Conservation (phyloP, 805 yeast genomes). For the Myxozyma melibiosi region DNA sequence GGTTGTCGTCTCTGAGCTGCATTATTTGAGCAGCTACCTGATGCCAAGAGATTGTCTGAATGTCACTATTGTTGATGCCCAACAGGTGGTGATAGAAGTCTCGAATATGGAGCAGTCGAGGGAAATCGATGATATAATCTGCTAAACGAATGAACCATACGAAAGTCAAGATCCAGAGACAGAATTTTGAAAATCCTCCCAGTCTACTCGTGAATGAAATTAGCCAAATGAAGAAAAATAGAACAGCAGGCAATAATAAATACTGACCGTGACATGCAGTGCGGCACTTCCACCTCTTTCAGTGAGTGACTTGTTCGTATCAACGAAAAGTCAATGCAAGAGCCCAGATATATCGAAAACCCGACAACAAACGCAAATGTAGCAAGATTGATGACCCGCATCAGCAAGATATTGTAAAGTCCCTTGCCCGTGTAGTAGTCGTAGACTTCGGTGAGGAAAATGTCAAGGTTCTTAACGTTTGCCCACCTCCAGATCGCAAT, state of each 20-base stretch:
- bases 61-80: conserved; percentile 70
- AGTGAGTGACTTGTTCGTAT: conserved; percentile 42
- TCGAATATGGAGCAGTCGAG: conserved; percentile 69
- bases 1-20: conserved; percentile 77
- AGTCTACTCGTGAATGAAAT: conserved; percentile 15
- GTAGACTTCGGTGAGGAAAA: conserved; percentile 79
- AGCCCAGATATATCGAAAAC: conserved; percentile 74
- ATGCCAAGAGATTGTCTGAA: conserved; percentile 94
- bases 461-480: conserved; percentile 87
- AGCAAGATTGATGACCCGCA: conserved; percentile 64
- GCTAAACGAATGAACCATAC: conserved; percentile 46
- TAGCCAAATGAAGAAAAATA: background rate
- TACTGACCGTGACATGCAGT: conserved; percentile 48
- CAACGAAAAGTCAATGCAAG: conserved; percentile 73
- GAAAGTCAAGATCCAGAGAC: conserved; percentile 61
- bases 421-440: conserved; percentile 86
- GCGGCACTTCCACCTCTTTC: conserved; percentile 49
- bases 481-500: conserved; percentile 96
- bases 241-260: background rate
- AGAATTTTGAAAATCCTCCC: conserved; percentile 50
- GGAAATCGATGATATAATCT: conserved; percentile 59
- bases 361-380: conserved; percentile 79
- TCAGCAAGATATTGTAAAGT: conserved; percentile 69
- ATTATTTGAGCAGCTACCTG: conserved; percentile 75
- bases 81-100: conserved; percentile 75